Evolutionary conservation across 345 rosid genomes (phyloP).

Genomic region (Tarenaya hassleriana): DNA sequence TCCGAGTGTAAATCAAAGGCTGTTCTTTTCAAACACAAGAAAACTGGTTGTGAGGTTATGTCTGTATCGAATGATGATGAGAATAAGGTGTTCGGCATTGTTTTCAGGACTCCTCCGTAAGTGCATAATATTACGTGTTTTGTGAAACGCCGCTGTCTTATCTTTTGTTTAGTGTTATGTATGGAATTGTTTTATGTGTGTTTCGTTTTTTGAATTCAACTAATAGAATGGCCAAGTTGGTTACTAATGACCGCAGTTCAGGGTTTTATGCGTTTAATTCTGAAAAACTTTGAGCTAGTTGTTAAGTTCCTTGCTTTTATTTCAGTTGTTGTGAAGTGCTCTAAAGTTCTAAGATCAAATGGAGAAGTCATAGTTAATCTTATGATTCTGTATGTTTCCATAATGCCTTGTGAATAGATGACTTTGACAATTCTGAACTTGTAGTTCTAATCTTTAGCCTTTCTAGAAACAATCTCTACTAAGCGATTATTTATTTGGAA

Average conservation of each 20-base stretch:
- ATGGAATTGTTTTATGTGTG: neutral
- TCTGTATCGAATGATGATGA: constrained; percentile 86
- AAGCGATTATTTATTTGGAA: neutral
- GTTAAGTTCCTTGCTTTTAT: neutral
- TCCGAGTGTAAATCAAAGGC: constrained; percentile 88
- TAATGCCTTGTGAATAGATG: constrained; percentile 1
- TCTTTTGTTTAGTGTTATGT: neutral
- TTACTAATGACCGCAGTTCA: neutral
- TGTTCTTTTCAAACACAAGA: constrained; percentile 76
- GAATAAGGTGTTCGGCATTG: constrained; percentile 84
- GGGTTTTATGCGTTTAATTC: neutral
- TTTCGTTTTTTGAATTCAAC: constrained; percentile 8
- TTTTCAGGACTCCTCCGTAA: constrained; percentile 90
- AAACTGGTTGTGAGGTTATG: constrained; percentile 87
- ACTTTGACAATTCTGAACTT: neutral
- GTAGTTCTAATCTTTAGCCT: constrained; percentile 4
- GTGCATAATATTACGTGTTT: constrained; percentile 13
- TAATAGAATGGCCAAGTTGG: constrained; percentile 10
- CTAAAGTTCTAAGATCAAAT: neutral
- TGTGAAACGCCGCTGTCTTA: neutral
- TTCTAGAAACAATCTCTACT: neutral
- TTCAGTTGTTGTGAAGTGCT: constrained; percentile 11
- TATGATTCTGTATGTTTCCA: neutral
- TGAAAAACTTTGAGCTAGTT: neutral
- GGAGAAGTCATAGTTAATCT: too few species aligned